Evolutionary conservation across 345 rosid species (phyloP), one percentile per base, ranked within the genome.

Genomic region (Passiflora organensis): DNA sequence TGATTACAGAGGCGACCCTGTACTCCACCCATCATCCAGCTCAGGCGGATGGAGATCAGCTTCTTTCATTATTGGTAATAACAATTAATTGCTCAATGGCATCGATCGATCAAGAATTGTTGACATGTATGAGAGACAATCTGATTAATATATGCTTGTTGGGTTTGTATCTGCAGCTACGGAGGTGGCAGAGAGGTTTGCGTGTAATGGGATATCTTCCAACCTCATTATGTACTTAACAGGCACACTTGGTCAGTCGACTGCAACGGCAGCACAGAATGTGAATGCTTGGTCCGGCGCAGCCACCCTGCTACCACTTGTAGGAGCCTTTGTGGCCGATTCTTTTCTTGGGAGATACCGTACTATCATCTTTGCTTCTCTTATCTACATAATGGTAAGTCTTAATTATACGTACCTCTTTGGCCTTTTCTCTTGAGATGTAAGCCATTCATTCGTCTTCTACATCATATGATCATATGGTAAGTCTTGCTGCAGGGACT

Each of bases 401-500:
- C 14, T 6, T 15, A 13, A 10, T 23, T 23, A n/a, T n/a, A n/a
- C n/a, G n/a, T 13, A 8, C n/a, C 12, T 23, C 58, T 38, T 15
- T n/a, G n/a, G n/a, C n/a, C n/a, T n/a, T n/a, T n/a, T n/a, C n/a
- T 28, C 34, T 28, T 28, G 8, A 28, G 34, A 28, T 28, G 34
- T 2, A 28, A 8, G 8, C 34, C 34, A n/a, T n/a, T n/a, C n/a
- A n/a, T n/a, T n/a, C n/a, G n/a, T n/a, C n/a, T n/a, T n/a, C n/a
- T n/a, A n/a, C n/a, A n/a, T n/a, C n/a, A n/a, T n/a, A n/a, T n/a
- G n/a, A n/a, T n/a, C n/a, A n/a, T n/a, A n/a, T n/a, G n/a, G n/a
- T n/a, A n/a, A n/a, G n/a, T n/a, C n/a, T n/a, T n/a, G 48, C 47
- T 9, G 32, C 66, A 67, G 72, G 72, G 72, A 42, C 66, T 67